Base-by-base conservation (phyloP, 805 yeast species). In the Wickerhamomyces sydowiorum region DNA sequence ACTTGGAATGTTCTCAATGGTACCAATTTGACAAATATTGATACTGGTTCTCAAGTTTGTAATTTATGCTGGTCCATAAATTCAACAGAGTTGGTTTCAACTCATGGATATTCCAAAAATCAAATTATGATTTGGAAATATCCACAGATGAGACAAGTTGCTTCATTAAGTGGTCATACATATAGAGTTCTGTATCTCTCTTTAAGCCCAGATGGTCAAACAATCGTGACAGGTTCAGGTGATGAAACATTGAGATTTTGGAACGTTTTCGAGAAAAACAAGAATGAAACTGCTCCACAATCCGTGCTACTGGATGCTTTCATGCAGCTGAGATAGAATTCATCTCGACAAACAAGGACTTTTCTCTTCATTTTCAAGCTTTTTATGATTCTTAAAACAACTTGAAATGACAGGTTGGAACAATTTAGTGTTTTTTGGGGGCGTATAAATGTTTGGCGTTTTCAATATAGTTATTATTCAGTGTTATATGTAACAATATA, bases 141-240 rank as follows among this genome's bases (percentile, higher is more conserved):
- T 57, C 95, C 93, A 18, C 77, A 85, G 14, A 53, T 93, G 90
- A 86, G 87, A 51, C 98, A 91, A 52, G 79, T 93, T 27, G 96
- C 96, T 0, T 86, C 90, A 19, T 73, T 93, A 41, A 87, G 95
- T 13, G 99, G 98, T 0, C 99, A 93, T 59, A 87, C 96, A 1
- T 87, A 84, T 57, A 73, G 99, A 47, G 98, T 93, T 12, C 68
- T 93, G 38, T 93, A 93, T 60, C 69, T 93, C 52, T 78, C 96
- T 5, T 71, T 91, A 66, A 85, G 96, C 17, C 96, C 97, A 0
- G 98, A 93, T 64, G 99, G 99, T 1, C 89, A 87, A 48, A 89
- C 97, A 0, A 84, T 93, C 13, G 99, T 91, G 3, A 90, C 99
- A 0, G 99, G 99, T 2, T 97, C 99, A 1, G 99, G 98, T 5